Percentiles rank a stretch among this genome's conserved stretches.
Conservation (phyloP, 2,329 filamentous ascomycete species). For the Talaromyces amestolkiae region DNA sequence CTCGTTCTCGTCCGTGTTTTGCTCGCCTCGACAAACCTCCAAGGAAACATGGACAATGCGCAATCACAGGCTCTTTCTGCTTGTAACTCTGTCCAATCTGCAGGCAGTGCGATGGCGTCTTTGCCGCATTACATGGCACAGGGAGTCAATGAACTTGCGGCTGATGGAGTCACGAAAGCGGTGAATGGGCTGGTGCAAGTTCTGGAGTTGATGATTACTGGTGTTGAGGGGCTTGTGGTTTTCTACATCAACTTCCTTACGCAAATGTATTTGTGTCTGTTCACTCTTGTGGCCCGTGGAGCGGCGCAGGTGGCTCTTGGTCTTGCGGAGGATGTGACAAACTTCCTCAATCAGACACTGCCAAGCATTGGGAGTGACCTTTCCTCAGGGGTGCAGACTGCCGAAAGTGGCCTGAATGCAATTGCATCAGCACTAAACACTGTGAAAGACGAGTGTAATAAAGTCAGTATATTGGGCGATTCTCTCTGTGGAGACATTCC, state of each 20-base stretch:
- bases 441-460: constrained; percentile 57
- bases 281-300: constrained; percentile 77
- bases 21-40: constrained; percentile 69
- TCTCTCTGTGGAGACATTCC: constrained; percentile 36
- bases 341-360: constrained; percentile 59
- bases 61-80: constrained; percentile 79
- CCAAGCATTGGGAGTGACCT: constrained; percentile 48
- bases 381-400: constrained; percentile 26
- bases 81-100: constrained; percentile 86
- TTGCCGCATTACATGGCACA: constrained; percentile 93
- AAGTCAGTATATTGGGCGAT: constrained; percentile 42
- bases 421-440: constrained; percentile 52
- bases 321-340: constrained; percentile 59
- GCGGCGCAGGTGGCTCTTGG: constrained; percentile 69
- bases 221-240: constrained; percentile 80
- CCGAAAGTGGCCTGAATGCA: constrained; percentile 53
- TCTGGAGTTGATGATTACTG: constrained; percentile 74
- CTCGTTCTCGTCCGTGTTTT: constrained; percentile 81
- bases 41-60: constrained; percentile 72
- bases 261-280: constrained; percentile 84
- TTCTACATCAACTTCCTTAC: constrained; percentile 92
- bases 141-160: constrained; percentile 84
- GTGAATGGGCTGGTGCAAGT: constrained; percentile 77
- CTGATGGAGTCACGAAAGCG: constrained; percentile 73
- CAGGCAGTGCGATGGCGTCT: constrained; percentile 93